Evolutionary conservation across 495 filamentous ascomycete species (phyloP), one percentile per base, ranked within the genome.

Genomic region (Penicillium pulvis): DNA sequence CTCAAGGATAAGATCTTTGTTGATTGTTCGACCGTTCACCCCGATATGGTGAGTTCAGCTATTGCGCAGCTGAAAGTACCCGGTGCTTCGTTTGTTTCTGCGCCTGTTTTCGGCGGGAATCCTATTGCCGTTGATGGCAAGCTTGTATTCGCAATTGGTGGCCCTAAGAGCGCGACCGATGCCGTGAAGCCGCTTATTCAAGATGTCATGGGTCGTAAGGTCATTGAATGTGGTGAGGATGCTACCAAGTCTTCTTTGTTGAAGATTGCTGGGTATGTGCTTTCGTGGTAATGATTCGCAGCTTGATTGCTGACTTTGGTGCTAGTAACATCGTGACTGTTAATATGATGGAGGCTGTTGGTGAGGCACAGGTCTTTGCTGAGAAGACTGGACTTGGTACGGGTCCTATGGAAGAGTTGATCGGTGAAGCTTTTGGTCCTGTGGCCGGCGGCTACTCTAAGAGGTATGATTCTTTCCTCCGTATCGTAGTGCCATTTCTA

Each of bases 281-380:
- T 33, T 47, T 20, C 10, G 12, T 12, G 10, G 3, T 11, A 11
- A 36, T 36, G 33, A 7, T 31, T 49, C 2, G 20, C 19, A 19
- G 20, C 1, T 39, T 50, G 12, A 28, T 26, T 28, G 35, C 54
- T 68, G 20, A 63, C 44, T 6, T 6, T 33, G 42, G 12, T n/a
- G 16, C 4, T 51, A 76, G 73, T 12, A 80, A 80, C 44, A 78
- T 80, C 20, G 69, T 80, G 28, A 80, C 76, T 17, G 67, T 79
- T 11, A 77, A 74, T 39, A 67, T 79, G 61, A 79, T 79, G 80
- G 78, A 82, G 65, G 70, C 78, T 2, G 77, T 83, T 41, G 76
- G 76, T 6, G 81, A 84, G 64, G 76, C 79, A 1, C 81, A 84
- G 57, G 79, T 83, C 23, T 80, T 84, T 58, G 81, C 81, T 19